Evolutionary conservation across 2,329 filamentous ascomycete genomes (phyloP), one percentile per base, ranked within the genome.

Genomic region (Colletotrichum karsti): DNA sequence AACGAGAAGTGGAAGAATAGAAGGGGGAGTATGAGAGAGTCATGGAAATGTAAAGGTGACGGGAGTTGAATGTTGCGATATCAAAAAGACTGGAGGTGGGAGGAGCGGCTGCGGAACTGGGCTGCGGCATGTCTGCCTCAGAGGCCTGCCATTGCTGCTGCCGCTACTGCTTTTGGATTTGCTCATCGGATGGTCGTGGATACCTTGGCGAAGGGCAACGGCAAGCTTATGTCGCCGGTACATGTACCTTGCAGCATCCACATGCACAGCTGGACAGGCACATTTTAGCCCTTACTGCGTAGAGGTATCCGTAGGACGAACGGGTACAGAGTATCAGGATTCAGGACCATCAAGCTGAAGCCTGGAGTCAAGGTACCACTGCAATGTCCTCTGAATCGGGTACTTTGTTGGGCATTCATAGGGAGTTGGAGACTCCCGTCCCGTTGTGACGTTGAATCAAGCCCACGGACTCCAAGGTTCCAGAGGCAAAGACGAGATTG

Each of bases 391-490:
- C 46, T 62, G 48, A 22, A 62, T 55, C 50, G 37, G 48, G 30
- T 35, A 35, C 5, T 5, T 35, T 35, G 13, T 4, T 35, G 9
- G 30, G 13, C 30, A 8, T 35, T 4, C 30, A 8, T 10, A 12
- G 30, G 5, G 30, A 3, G 3, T 35, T 35, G 30, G 30, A 35
- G 30, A 12, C 30, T 35, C 13, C 37, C 39, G 55, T 39, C 18
- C 55, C 55, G 55, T 55, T 65, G 60, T 68, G 65, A 68, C 64
- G 64, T 67, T 63, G 64, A 67, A 67, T 67, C 64, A 67, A 67
- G 59, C 64, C 64, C 63, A 63, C 39, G 26, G 37, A 26, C 18
- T 22, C 51, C 53, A 58, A 50, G 50, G 64, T 64, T 57, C n/a
- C n/a, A n/a, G n/a, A n/a, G 60, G 60, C 53, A 58, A 67, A 58